Conservation (phyloP, 73 alveolate species). For the Chromera velia region DNA sequence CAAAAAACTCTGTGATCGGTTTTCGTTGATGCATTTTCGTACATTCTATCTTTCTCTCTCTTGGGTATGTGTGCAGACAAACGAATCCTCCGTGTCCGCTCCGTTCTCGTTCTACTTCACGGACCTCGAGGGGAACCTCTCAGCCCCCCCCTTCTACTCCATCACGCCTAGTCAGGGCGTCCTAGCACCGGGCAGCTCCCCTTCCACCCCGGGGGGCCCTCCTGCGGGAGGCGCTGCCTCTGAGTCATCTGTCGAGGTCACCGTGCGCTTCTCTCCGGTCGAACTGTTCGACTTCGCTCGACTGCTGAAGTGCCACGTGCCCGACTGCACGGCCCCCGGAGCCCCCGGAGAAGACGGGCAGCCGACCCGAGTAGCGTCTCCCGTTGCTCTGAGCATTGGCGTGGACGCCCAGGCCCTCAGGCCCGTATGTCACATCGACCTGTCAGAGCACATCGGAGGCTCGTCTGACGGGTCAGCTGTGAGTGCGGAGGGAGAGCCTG, state of each 20-base stretch:
- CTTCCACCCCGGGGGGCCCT: too few relatives aligned
- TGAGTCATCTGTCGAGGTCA: conserved; percentile 17
- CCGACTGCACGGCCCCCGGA: not conserved
- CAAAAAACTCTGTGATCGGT: too few relatives aligned
- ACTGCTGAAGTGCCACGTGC: conserved; percentile 3
- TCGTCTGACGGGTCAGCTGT: not conserved
- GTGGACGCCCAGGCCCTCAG: not conserved
- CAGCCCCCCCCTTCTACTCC: not conserved
- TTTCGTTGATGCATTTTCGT: too few relatives aligned
- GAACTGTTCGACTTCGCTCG: conserved; percentile 33
- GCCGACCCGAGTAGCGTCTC: not conserved
- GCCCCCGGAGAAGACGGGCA: not conserved
- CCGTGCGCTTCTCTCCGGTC: conserved; percentile 27
- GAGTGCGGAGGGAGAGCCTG: not conserved
- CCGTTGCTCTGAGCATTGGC: not conserved
- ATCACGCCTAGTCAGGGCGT: too few relatives aligned
- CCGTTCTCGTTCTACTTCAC: not conserved
- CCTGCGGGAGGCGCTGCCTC: too few relatives aligned
- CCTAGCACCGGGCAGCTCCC: too few relatives aligned
- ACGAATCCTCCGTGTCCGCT: not conserved
- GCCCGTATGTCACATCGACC: too few relatives aligned
- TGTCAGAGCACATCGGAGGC: not conserved
- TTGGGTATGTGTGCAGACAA: not conserved
- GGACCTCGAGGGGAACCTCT: not conserved
- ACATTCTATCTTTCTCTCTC: not conserved